Base-by-base conservation (phyloP, 2,329 filamentous ascomycete species). In the Pseudomassariella vexata region DNA sequence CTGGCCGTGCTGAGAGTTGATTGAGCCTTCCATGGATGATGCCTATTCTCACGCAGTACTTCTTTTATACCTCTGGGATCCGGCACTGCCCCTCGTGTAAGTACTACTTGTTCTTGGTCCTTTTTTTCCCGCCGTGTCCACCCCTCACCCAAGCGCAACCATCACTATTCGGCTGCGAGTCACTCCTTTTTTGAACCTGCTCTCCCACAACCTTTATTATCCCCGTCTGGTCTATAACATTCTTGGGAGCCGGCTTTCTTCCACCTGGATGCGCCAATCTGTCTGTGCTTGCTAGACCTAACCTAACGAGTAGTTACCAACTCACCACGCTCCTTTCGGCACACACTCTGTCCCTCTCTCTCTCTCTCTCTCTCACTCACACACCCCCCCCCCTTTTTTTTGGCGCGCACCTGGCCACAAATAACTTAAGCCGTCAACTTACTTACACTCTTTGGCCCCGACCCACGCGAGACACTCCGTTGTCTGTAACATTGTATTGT, bases 211-310 rank as follows among this genome's bases (percentile, higher is more conserved):
- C 49, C 50, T 49, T 53, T 60, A 53, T 57, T 59, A 62, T 59
- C 56, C 56, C 52, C 54, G 53, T 61, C 56, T 54, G 47, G 52
- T 56, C 56, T 62, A 60, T 60, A 60, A 60, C 54, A 56, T 65
- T n/a, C n/a, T n/a, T 65, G 64, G 61, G 68, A 73, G 68, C 69
- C 70, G 69, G 70, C 62, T 70, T 68, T 73, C 65, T 68, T 59
- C 49, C 48, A 57, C 58, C 54, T 53, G 52, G 57, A 61, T 56
- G 49, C 41, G 40, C 50, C 58, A 57, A 55, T 53, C 44, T 48
- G 47, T 45, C 40, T 48, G 46, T 55, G 47, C 48, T 52, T 53
- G 49, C 48, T 46, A 48, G 40, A 49, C 50, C 46, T 42, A 45
- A 39, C 40, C 43, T 43, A 64, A 63, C 61, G 60, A 63, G 63